Conservation (phyloP, 768 basidiomycete species). For the Podaxis carcinomalis region DNA sequence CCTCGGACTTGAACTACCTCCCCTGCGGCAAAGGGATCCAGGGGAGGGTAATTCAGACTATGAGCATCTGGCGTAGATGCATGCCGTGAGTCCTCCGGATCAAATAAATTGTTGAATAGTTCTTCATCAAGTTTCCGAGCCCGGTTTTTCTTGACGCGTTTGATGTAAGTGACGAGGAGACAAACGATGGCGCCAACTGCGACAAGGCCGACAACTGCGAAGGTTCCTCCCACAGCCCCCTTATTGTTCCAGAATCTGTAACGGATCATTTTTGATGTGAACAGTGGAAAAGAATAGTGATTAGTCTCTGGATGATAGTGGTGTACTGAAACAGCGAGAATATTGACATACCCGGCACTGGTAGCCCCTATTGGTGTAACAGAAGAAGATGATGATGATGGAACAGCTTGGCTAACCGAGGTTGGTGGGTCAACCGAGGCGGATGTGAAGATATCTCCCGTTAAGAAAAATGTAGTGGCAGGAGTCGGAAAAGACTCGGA, state of each 20-base stretch:
- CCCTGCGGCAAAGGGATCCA: conserved; percentile 10
- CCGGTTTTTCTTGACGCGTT: conserved; percentile 1
- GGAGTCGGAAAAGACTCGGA: background rate
- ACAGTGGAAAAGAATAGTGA: background rate
- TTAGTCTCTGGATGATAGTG: background rate
- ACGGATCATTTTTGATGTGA: background rate
- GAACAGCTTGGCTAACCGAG: background rate
- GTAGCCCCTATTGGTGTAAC: background rate
- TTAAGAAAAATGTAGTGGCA: background rate
- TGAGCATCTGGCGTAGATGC: background rate
- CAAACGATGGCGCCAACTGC: conserved; percentile 25
- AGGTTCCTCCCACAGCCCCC: conserved; percentile 42
- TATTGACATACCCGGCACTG: background rate
- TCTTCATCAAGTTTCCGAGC: background rate
- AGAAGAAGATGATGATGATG: background rate
- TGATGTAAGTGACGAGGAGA: conserved; percentile 10
- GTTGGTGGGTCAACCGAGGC: background rate
- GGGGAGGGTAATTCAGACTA: background rate
- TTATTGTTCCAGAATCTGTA: conserved; percentile 44
- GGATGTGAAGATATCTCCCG: background rate
- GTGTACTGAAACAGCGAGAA: background rate
- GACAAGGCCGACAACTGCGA: conserved; percentile 36
- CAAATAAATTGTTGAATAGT: background rate
- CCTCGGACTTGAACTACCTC: conserved; percentile 1
- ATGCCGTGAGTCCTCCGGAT: background rate